Base-by-base conservation (phyloP, 495 filamentous ascomycete genomes). In the Neurospora tetraspora region DNA sequence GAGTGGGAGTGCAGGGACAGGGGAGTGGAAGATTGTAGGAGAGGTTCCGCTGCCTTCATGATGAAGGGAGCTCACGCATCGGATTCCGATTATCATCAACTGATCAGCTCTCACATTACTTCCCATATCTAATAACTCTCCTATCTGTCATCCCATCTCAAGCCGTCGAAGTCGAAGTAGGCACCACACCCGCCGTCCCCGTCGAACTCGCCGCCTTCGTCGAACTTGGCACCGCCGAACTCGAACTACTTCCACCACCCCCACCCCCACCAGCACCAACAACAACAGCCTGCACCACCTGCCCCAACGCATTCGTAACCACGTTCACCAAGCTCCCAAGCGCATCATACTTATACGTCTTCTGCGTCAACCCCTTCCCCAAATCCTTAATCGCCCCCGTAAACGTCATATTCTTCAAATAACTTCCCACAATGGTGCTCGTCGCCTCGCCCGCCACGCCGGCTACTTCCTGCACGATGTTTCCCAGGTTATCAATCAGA, bases 401-500 rank as follows among this genome's bases (percentile, higher is more conserved):
- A 69, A 78, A 83, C 27, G 87, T 89, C 87, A 89, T 89, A 76
- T 89, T 89, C 69, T 79, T 78, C 71, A 82, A 74, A 72, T 83
- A 89, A 71, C 86, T 85, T 61, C 87, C 87, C 2, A 89, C 86
- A 65, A 89, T 89, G 9, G 79, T 78, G 61, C 80, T 84, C 0
- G 85, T 78, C 1, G 81, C 36, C 6, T 76, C 76, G 12, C 81
- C 81, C 0, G 78, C 82, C 9, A 76, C 73, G 2, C 83, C 83
- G 8, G 79, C 81, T 1, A 88, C 85, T 70, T 86, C 80, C 72
- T 87, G 86, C 5, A 89, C 84, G 72, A 89, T 89, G 70, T 89
- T 88, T 34, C 87, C 87, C 18, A 89, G 79, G 71, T 89, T 89
- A 76, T 88, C 87, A 74, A 89, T 82, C 45, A 89, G 53, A 78